Evolutionary conservation across 2,329 filamentous ascomycete genomes (phyloP).

Genomic region (Fusarium tupiense): DNA sequence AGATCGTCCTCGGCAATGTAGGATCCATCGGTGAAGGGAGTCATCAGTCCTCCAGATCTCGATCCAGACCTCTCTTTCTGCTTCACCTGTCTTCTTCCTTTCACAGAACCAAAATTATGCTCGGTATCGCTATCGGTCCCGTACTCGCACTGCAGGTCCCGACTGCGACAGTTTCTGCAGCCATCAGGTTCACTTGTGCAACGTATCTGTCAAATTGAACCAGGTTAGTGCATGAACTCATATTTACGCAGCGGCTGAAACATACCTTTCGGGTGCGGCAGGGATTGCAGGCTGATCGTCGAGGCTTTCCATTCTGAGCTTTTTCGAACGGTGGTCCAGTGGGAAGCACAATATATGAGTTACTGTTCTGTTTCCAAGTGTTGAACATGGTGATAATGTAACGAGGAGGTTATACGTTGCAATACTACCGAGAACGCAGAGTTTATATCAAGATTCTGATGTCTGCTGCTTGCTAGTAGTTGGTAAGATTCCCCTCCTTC

Average conservation of each 20-base stretch:
- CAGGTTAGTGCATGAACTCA: not conserved
- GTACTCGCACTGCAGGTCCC: not conserved
- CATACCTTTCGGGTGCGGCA: not conserved
- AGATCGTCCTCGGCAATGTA: not conserved
- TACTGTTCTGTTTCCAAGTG: not conserved
- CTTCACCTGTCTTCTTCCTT: not conserved
- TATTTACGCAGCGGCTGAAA: too few relatives aligned
- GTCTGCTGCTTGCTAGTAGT: not conserved
- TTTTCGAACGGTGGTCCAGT: not conserved
- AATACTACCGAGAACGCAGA: not conserved
- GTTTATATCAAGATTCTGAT: not conserved
- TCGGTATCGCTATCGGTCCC: not conserved
- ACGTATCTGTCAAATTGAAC: not conserved
- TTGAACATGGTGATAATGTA: not conserved
- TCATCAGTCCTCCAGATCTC: not conserved
- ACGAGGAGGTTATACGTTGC: not conserved
- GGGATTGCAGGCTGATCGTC: not conserved
- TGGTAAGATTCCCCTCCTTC: not conserved
- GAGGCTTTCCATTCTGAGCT: not conserved
- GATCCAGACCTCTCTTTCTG: not conserved
- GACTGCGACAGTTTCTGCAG: not conserved
- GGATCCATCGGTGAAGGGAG: not conserved
- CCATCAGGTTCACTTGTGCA: not conserved
- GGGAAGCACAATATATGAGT: not conserved
- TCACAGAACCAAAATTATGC: not conserved